These are phyloP conservation scores for Gastrolobium villosum DNA, from an alignment of 306 rosid genomes.

Conservation along the genomic window DNA sequence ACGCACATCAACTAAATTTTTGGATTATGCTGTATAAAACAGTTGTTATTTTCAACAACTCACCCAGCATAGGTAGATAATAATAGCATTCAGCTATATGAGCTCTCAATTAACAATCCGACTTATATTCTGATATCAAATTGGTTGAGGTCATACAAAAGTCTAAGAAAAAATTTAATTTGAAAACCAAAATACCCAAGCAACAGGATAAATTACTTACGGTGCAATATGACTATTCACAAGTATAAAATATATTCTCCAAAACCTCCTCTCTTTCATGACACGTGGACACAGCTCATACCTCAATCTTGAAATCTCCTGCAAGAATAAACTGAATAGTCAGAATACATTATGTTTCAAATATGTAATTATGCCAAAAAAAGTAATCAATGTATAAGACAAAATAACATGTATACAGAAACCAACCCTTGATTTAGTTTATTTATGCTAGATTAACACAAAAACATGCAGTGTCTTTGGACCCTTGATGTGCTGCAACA, in stretches of 20 bases:
- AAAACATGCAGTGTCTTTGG: slow-evolving; percentile 3
- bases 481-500: slow-evolving; percentile 5
- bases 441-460: slow-evolving; percentile 31
- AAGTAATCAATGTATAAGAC: not conserved
- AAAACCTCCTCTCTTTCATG: slow-evolving; percentile 84
- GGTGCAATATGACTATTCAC: slow-evolving; percentile 66
- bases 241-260: slow-evolving; percentile 79
- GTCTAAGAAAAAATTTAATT: slow-evolving; percentile 23
- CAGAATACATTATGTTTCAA: slow-evolving; percentile 17
- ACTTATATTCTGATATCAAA: slow-evolving; percentile 30
- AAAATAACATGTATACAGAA: slow-evolving; percentile 18
- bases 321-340: slow-evolving; percentile 36
- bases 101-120: not conserved
- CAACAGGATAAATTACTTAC: slow-evolving; percentile 54
- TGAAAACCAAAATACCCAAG: slow-evolving; percentile 43
- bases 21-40: slow-evolving; percentile 1
- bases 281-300: slow-evolving; percentile 77
- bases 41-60: not conserved
- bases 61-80: slow-evolving; percentile 26
- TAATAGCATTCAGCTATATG: slow-evolving; percentile 24
- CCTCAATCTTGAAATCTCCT: slow-evolving; percentile 78
- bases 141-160: not conserved
- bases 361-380: not conserved
- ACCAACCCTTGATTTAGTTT: slow-evolving; percentile 20
- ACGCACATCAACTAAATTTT: slow-evolving; percentile 8